phyloP scores from a whole-genome alignment of 139 green algal species.

The Nannochloris sp. region DNA sequence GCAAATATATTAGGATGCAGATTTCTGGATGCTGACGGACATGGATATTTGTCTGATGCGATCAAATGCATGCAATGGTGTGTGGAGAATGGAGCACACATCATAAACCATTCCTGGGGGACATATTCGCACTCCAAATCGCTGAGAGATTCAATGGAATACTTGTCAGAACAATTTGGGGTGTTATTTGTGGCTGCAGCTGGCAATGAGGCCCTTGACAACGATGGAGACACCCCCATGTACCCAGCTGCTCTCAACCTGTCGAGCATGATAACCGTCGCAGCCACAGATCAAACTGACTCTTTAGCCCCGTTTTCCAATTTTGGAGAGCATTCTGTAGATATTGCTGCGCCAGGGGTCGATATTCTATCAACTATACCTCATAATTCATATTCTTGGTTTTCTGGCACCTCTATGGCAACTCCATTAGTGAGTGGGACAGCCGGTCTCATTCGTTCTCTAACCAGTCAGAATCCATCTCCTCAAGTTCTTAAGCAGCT shows the following conservation, averaged over 20 bases:
- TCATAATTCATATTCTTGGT: background rate
- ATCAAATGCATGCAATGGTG: background rate
- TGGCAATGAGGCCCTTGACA: conserved; percentile 5
- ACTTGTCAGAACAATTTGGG: background rate
- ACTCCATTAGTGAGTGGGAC: conserved; percentile 38
- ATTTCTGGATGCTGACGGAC: conserved; percentile 14
- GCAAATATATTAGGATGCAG: conserved; percentile 18
- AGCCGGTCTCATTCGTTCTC: conserved; percentile 34
- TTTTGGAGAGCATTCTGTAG: background rate
- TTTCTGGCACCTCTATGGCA: conserved; percentile 32
- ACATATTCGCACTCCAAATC: background rate
- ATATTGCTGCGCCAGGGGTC: conserved; percentile 11
- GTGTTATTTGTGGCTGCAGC: conserved; percentile 10
- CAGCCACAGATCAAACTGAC: background rate
- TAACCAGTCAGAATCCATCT: conserved; percentile 6
- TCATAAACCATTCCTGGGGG: conserved; percentile 13
- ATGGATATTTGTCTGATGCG: background rate
- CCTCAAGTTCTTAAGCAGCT: conserved; percentile 6
- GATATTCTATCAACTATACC: conserved; percentile 19
- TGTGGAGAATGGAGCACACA: conserved; percentile 1
- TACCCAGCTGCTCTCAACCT: conserved; percentile 9
- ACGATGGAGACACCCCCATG: conserved; percentile 4
- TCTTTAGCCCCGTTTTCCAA: conserved; percentile 3
- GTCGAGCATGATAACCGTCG: conserved; percentile 3
- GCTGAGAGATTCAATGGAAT: conserved; percentile 8